Evolutionary conservation across 2,329 filamentous ascomycete species (phyloP).

Genomic region (Thielaviopsis euricoi): DNA sequence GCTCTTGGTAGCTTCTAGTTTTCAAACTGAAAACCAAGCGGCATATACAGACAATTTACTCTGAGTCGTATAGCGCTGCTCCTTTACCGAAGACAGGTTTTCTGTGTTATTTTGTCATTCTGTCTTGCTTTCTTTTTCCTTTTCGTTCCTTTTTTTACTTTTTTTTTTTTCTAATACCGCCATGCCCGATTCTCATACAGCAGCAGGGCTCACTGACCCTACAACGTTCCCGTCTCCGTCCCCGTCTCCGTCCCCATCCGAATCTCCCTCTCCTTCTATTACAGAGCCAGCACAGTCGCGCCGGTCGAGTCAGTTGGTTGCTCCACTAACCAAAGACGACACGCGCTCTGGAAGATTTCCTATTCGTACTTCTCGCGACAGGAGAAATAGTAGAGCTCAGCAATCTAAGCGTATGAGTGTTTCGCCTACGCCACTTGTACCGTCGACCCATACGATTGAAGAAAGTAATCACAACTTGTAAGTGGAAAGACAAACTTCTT

Average conservation of each 20-base stretch:
- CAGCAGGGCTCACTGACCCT: not conserved
- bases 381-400: not conserved
- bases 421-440: not conserved
- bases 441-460: conserved; percentile 2
- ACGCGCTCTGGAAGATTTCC: conserved; percentile 8
- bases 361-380: conserved; percentile 7
- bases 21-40: too few species aligned
- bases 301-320: not conserved
- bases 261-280: not conserved
- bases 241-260: not conserved
- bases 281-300: not conserved
- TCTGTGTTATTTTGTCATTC: not conserved
- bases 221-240: conserved; percentile 1
- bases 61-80: not conserved
- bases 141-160: not conserved
- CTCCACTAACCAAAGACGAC: conserved; percentile 3
- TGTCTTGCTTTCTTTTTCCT: not conserved
- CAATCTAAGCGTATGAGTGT: conserved; percentile 5
- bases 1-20: too few species aligned
- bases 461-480: conserved; percentile 7
- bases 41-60: not conserved
- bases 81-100: too few species aligned
- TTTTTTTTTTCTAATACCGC: not conserved
- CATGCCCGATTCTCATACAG: conserved; percentile 2
- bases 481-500: not conserved